Percentiles rank a stretch among this genome's conserved stretches.
Conservation (phyloP, 2,329 filamentous ascomycete genomes). For the Curvularia sp. region DNA sequence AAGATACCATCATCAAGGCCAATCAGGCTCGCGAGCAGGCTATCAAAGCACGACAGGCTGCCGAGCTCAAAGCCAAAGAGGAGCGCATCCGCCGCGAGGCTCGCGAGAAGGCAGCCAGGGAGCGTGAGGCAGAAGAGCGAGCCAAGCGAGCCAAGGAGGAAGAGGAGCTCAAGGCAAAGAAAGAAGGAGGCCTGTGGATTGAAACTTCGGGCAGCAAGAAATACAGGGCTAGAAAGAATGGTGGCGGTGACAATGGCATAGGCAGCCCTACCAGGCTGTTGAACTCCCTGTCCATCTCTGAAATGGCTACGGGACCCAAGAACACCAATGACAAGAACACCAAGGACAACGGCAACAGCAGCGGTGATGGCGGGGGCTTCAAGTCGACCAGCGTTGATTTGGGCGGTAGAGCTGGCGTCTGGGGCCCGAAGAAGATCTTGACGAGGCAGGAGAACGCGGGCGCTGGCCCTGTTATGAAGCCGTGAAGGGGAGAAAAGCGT, state of each 20-base stretch:
- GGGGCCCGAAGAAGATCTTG: slow-evolving; percentile 39
- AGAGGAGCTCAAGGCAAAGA: slow-evolving; percentile 23
- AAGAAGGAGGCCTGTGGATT: slow-evolving; percentile 33
- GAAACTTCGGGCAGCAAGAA: slow-evolving; percentile 29
- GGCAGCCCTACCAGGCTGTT: slow-evolving; percentile 1
- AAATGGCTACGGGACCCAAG: slow-evolving; percentile 14
- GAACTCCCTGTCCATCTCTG: slow-evolving; percentile 12
- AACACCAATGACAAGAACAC: slow-evolving; percentile 17
- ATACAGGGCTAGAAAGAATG: slow-evolving; percentile 20
- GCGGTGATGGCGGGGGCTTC: slow-evolving; percentile 3
- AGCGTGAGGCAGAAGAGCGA: slow-evolving; percentile 28
- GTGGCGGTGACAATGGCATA: background rate
- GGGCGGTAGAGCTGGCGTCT: slow-evolving; percentile 32
- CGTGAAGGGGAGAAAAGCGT: slow-evolving; percentile 1
- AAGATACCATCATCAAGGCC: slow-evolving; percentile 16
- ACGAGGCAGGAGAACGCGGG: slow-evolving; percentile 27
- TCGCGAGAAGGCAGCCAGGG: slow-evolving; percentile 28
- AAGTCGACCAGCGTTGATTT: slow-evolving; percentile 21
- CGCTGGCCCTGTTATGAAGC: background rate
- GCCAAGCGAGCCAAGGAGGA: slow-evolving; percentile 22
- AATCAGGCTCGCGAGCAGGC: slow-evolving; percentile 20
- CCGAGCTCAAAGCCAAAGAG: slow-evolving; percentile 25
- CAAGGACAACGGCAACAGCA: slow-evolving; percentile 7
- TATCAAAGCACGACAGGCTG: slow-evolving; percentile 17
- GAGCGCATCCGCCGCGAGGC: slow-evolving; percentile 33